These are phyloP conservation scores for Paralagenidium karlingii DNA, from an alignment of 352 stramenopile species.

Conservation along the genomic window DNA sequence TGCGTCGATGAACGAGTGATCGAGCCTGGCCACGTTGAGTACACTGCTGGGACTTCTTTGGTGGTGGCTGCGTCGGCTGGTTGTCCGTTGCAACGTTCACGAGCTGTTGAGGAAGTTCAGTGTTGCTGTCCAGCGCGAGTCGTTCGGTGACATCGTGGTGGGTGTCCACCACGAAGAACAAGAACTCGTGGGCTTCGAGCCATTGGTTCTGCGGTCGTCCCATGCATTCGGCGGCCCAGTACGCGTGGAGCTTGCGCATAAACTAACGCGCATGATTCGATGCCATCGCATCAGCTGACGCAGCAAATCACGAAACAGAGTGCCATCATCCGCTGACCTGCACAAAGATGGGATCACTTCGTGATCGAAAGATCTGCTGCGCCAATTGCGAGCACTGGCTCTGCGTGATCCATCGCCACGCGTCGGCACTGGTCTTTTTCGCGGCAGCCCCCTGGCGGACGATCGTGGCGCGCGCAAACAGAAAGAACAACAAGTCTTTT, in stretches of 20 bases:
- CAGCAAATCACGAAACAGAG: not conserved
- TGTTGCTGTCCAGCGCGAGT: too few species aligned
- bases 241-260: slow-evolving; percentile 25
- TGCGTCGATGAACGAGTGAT: too few species aligned
- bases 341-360: slow-evolving; percentile 24
- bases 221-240: slow-evolving; percentile 12
- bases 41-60: too few species aligned
- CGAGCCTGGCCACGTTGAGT: too few species aligned
- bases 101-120: too few species aligned
- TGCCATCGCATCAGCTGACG: not conserved
- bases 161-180: slow-evolving; percentile 31
- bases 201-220: slow-evolving; percentile 7
- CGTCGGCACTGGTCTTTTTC: slow-evolving; percentile 4
- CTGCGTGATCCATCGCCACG: slow-evolving; percentile 30
- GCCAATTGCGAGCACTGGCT: slow-evolving; percentile 24
- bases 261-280: slow-evolving; percentile 16
- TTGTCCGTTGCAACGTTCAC: too few species aligned
- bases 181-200: slow-evolving; percentile 29
- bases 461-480: slow-evolving; percentile 20
- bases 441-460: slow-evolving; percentile 10
- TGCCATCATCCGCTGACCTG: slow-evolving; percentile 30
- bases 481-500: slow-evolving; percentile 32
- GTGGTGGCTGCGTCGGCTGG: too few species aligned
- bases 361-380: slow-evolving; percentile 30
- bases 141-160: too few species aligned